Conservation (phyloP, 306 rosid genomes). For the Elaeagnus macrophylla region DNA sequence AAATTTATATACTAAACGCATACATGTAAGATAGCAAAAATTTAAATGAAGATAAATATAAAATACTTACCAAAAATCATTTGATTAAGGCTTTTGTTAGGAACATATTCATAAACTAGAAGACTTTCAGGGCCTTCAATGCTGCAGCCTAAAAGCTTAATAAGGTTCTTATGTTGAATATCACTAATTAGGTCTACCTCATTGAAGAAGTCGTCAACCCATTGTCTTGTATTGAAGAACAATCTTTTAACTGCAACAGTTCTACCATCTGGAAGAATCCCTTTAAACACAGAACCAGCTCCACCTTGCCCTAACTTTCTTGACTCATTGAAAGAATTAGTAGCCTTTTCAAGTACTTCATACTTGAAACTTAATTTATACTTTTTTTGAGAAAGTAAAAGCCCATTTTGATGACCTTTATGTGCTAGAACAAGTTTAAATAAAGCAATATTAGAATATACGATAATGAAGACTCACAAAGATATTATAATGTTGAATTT, state of each 20-base stretch:
- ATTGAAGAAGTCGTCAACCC: slow-evolving; percentile 58
- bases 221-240: slow-evolving; percentile 39
- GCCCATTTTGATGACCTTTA: neutral
- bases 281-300: slow-evolving; percentile 51
- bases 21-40: neutral
- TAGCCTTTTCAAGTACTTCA: slow-evolving; percentile 45
- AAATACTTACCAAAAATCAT: slow-evolving; percentile 36
- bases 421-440: slow-evolving; percentile 17
- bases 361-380: slow-evolving; percentile 38
- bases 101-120: slow-evolving; percentile 54
- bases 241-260: slow-evolving; percentile 54
- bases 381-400: slow-evolving; percentile 7
- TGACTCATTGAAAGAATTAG: slow-evolving; percentile 26
- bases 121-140: slow-evolving; percentile 70
- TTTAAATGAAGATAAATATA: neutral
- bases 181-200: slow-evolving; percentile 47
- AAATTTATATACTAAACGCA: too few relatives aligned
- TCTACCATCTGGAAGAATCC: slow-evolving; percentile 43
- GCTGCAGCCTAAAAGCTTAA: slow-evolving; percentile 59
- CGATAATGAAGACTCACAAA: neutral
- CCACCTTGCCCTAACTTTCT: slow-evolving; percentile 47
- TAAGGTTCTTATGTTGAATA: slow-evolving; percentile 51
- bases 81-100: slow-evolving; percentile 52
- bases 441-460: slow-evolving; percentile 11
- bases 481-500: neutral